Conservation (phyloP, 176 grass and related monocot species). For the Otatea glauca region DNA sequence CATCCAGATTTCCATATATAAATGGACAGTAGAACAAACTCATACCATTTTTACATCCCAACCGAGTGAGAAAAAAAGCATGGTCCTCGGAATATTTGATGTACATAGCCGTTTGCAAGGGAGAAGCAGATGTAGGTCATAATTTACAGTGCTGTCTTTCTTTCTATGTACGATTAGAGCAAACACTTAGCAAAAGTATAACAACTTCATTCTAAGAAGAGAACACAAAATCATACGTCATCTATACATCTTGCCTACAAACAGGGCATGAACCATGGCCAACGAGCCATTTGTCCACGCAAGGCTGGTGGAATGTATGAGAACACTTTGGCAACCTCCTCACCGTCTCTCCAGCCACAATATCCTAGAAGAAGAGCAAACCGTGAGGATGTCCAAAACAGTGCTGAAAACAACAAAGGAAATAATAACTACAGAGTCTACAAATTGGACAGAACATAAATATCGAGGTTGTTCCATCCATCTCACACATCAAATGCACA, state of each 20-base stretch:
- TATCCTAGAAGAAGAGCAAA: slow-evolving; percentile 56
- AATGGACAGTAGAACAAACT: neutral
- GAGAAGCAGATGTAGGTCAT: slow-evolving; percentile 4
- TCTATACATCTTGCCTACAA: slow-evolving; percentile 72
- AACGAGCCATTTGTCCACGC: slow-evolving; percentile 82
- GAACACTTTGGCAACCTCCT: slow-evolving; percentile 65
- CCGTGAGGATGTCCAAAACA: neutral
- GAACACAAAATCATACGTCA: neutral
- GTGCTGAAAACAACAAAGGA: neutral
- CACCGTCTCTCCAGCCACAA: slow-evolving; percentile 58
- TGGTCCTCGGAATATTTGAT: neutral
- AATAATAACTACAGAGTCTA: neutral
- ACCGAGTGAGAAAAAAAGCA: neutral
- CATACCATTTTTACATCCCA: neutral
- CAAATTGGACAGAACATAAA: neutral
- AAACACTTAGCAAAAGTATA: neutral
- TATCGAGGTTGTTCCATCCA: neutral
- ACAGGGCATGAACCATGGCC: slow-evolving; percentile 77
- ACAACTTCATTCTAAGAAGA: neutral
- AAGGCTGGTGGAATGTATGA: slow-evolving; percentile 76
- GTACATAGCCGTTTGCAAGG: slow-evolving; percentile 4
- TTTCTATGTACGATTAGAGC: slow-evolving; percentile 8
- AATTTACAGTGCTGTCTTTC: slow-evolving; percentile 26
- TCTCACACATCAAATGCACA: neutral
- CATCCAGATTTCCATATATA: no score